Evolutionary conservation across 2,329 filamentous ascomycete species (phyloP).

Genomic region (Monosporascus sp.): DNA sequence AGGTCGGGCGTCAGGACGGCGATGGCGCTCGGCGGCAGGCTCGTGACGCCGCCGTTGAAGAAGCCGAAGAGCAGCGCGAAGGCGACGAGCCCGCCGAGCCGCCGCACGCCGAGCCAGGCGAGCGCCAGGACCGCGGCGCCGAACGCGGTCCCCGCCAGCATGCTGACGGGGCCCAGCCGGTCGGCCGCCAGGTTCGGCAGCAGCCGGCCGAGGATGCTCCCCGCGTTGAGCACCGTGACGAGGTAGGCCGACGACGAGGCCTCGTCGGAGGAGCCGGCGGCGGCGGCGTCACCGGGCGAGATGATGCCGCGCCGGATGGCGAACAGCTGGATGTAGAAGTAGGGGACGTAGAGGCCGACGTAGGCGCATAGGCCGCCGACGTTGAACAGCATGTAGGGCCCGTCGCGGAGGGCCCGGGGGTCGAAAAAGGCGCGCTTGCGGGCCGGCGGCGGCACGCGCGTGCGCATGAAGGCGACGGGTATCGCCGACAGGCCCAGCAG

Average conservation of each 20-base stretch:
- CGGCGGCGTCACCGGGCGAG: neutral
- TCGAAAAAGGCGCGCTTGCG: slow-evolving; percentile 22
- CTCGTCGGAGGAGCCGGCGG: no score
- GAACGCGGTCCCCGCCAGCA: slow-evolving; percentile 23
- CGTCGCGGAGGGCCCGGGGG: slow-evolving; percentile 21
- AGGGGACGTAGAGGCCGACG: slow-evolving; percentile 31
- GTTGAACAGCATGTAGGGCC: slow-evolving; percentile 22
- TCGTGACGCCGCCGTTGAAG: slow-evolving; percentile 29
- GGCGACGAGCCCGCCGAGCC: slow-evolving; percentile 20
- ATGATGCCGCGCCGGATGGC: slow-evolving; percentile 9
- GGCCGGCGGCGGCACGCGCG: slow-evolving; percentile 16
- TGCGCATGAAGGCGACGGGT: slow-evolving; percentile 23
- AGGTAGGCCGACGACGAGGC: slow-evolving; percentile 22
- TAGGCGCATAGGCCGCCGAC: slow-evolving; percentile 25
- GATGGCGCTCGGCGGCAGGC: slow-evolving; percentile 26
- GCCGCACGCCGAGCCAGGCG: slow-evolving; percentile 25
- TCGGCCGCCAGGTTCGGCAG: slow-evolving; percentile 31
- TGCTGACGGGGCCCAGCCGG: slow-evolving; percentile 24
- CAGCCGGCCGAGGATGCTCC: slow-evolving; percentile 31
- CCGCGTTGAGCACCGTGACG: slow-evolving; percentile 31
- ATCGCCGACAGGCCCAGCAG: slow-evolving; percentile 24
- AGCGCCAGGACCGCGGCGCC: slow-evolving; percentile 24
- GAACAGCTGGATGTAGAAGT: slow-evolving; percentile 28
- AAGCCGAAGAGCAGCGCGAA: slow-evolving; percentile 31
- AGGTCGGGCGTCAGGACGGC: slow-evolving; percentile 15